These are phyloP conservation scores for Talaromyces atroroseus DNA, from an alignment of 2,329 filamentous ascomycete genomes.

Conservation along the genomic window DNA sequence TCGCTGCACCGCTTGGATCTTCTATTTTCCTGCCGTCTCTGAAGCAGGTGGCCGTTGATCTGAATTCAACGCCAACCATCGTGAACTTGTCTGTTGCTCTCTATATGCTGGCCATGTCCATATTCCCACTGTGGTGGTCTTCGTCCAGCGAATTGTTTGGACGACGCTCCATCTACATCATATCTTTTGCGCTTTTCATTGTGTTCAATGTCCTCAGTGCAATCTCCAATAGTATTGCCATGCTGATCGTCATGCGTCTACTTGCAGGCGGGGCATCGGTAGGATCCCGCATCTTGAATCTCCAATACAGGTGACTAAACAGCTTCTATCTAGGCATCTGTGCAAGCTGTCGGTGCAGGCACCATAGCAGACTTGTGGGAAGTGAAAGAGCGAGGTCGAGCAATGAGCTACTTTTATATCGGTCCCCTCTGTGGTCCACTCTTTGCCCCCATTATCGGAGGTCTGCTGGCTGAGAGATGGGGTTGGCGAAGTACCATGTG, in stretches of 20 bases:
- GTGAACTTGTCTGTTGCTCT: conserved; percentile 71
- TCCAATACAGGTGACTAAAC: too few species aligned
- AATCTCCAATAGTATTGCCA: conserved; percentile 62
- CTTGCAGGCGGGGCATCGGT: conserved; percentile 65
- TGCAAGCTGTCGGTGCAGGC: conserved; percentile 76
- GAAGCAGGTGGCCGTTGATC: conserved; percentile 55
- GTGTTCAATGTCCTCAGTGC: conserved; percentile 67
- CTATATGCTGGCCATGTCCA: conserved; percentile 78
- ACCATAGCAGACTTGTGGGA: conserved; percentile 82
- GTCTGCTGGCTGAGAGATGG: conserved; percentile 61
- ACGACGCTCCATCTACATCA: conserved; percentile 70
- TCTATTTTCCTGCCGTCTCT: conserved; percentile 76
- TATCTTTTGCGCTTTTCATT: conserved; percentile 67
- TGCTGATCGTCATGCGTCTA: conserved; percentile 73
- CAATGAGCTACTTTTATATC: conserved; percentile 81
- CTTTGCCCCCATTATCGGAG: conserved; percentile 70
- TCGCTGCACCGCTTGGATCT: conserved; percentile 75
- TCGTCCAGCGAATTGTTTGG: conserved; percentile 69
- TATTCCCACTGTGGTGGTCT: conserved; percentile 84
- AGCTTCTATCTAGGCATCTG: conserved; percentile 51
- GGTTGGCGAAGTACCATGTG: conserved; percentile 74
- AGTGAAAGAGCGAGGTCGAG: conserved; percentile 61
- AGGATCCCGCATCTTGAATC: background rate
- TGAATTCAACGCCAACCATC: conserved; percentile 59
- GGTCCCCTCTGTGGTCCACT: conserved; percentile 71